Percentiles rank a stretch among this genome's conserved stretches.
Evolutionary conservation across 331 rosid species (phyloP).

Genomic region (Acacia concinna): DNA sequence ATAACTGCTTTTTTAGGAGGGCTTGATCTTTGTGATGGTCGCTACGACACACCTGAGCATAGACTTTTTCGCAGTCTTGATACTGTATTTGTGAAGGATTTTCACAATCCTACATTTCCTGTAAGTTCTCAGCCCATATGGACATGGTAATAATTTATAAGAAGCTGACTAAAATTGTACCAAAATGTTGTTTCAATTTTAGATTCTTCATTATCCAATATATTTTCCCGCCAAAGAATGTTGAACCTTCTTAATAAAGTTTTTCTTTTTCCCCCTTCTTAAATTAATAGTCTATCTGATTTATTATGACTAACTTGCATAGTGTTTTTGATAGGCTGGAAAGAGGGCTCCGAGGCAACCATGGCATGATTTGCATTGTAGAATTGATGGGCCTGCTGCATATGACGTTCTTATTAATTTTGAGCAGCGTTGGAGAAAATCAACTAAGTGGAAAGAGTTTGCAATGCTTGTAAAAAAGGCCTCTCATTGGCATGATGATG

Average conservation of each 20-base stretch:
- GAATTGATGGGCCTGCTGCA: slow-evolving; percentile 96
- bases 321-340: slow-evolving; percentile 60
- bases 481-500: slow-evolving; percentile 72
- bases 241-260: slow-evolving; percentile 18
- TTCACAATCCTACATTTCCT: slow-evolving; percentile 78
- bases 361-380: slow-evolving; percentile 97
- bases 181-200: background rate
- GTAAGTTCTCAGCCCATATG: slow-evolving; percentile 53
- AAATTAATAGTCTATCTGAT: slow-evolving; percentile 13
- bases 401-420: slow-evolving; percentile 92
- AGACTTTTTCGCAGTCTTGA: slow-evolving; percentile 68
- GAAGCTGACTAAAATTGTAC: background rate
- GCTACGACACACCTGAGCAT: slow-evolving; percentile 96
- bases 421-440: slow-evolving; percentile 91
- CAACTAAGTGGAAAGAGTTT: slow-evolving; percentile 81
- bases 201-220: background rate
- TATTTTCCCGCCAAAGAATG: slow-evolving; percentile 1
- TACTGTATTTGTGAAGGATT: slow-evolving; percentile 67
- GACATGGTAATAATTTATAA: slow-evolving; percentile 8
- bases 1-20: slow-evolving; percentile 93
- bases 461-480: slow-evolving; percentile 53
- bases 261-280: background rate
- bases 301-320: slow-evolving; percentile 12
- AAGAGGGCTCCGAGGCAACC: slow-evolving; percentile 86
- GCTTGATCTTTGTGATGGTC: slow-evolving; percentile 96